Conservation (phyloP, 2,329 filamentous ascomycete species). For the Penicillium sclerotigenum region DNA sequence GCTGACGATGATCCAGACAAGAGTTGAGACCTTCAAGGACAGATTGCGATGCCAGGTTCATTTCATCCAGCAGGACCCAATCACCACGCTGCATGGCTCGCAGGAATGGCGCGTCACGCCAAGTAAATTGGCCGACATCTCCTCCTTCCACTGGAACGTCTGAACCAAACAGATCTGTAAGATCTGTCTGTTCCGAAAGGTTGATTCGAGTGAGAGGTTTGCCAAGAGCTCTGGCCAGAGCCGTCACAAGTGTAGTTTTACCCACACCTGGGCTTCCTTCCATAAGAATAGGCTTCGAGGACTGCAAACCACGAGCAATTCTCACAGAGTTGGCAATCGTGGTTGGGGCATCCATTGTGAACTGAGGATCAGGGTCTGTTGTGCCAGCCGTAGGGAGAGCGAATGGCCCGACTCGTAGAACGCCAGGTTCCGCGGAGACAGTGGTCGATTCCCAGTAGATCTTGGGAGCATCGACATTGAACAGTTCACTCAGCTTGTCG, state of each 20-base stretch:
- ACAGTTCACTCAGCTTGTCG: conserved; percentile 64
- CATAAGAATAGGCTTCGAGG: conserved; percentile 85
- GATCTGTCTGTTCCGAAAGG: conserved; percentile 92
- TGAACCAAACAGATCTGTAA: conserved; percentile 96
- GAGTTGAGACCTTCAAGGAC: conserved; percentile 95
- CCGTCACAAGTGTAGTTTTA: conserved; percentile 89
- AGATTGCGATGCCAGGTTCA: conserved; percentile 97
- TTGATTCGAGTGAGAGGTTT: conserved; percentile 90
- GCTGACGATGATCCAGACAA: conserved; percentile 91
- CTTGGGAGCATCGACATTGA: conserved; percentile 59
- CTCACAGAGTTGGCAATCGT: conserved; percentile 88
- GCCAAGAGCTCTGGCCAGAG: conserved; percentile 75
- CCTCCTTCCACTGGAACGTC: conserved; percentile 95
- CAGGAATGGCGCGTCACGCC: conserved; percentile 92
- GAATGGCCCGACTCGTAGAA: conserved; percentile 72
- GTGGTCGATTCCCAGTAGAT: conserved; percentile 65
- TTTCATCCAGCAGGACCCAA: conserved; percentile 96
- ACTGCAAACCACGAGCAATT: conserved; percentile 81
- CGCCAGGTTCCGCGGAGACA: conserved; percentile 53
- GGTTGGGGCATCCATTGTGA: conserved; percentile 84
- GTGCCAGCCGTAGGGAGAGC: conserved; percentile 55
- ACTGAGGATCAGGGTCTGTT: conserved; percentile 56
- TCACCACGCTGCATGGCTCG: conserved; percentile 95
- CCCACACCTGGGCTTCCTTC: conserved; percentile 98
- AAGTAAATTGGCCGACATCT: conserved; percentile 83